A percentile compares a stretch with the other conserved stretches of the same genome.
Conservation (phyloP, 345 rosid genomes). For the Trapa bicornis region DNA sequence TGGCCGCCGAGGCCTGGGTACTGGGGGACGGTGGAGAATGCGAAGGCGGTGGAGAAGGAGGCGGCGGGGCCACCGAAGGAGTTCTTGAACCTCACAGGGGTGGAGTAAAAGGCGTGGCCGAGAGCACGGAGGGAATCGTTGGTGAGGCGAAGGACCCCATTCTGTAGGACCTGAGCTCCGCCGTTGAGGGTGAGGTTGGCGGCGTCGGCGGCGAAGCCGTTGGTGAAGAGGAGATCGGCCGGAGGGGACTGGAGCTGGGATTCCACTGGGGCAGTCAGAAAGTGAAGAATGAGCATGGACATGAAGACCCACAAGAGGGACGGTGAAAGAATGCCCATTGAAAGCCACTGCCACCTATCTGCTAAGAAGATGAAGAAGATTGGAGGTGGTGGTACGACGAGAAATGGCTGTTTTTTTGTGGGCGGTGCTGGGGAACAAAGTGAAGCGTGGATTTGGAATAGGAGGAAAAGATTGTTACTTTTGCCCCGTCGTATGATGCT, state of each 20-base stretch:
- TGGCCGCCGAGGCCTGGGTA: conserved; percentile 64
- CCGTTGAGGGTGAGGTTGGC: conserved; percentile 35
- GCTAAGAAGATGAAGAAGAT: neutral
- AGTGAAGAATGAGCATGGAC: conserved; percentile 11
- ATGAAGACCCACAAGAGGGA: conserved; percentile 21
- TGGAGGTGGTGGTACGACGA: neutral
- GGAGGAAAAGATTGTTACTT: neutral
- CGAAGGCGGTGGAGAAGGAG: conserved; percentile 82
- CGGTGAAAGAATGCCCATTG: conserved; percentile 5
- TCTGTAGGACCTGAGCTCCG: conserved; percentile 31
- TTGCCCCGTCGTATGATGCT: neutral
- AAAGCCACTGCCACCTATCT: neutral
- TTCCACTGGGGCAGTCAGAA: conserved; percentile 17
- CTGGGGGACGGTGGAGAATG: conserved; percentile 58
- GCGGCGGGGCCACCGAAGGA: conserved; percentile 18
- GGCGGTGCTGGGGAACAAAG: too few relatives aligned
- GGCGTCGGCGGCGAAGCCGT: conserved; percentile 28
- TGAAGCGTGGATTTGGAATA: neutral
- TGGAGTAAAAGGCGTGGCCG: conserved; percentile 79
- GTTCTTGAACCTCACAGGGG: conserved; percentile 47
- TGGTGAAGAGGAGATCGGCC: conserved; percentile 29
- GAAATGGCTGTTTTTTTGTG: too few relatives aligned
- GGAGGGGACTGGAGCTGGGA: conserved; percentile 10
- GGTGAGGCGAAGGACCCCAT: conserved; percentile 55
- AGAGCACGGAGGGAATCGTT: conserved; percentile 30